Evolutionary conservation across 495 filamentous ascomycete genomes (phyloP).

Genomic region (Aspergillus avenaceus): DNA sequence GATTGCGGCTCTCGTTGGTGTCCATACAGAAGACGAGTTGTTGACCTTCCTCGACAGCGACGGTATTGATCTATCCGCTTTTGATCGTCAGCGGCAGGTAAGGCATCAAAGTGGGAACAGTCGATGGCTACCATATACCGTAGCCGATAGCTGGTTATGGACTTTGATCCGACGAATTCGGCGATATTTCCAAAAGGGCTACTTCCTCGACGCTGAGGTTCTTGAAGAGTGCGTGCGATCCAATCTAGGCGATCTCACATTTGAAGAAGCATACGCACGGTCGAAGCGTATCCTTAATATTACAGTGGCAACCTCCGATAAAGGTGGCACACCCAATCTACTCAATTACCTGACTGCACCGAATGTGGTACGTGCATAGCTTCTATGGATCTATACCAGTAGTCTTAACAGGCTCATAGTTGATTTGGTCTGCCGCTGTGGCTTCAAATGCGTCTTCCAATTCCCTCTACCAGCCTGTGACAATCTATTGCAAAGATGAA

Average conservation of each 20-base stretch:
- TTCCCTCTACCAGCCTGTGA: constrained; percentile 61
- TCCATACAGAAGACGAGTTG: constrained; percentile 86
- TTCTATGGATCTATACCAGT: not conserved
- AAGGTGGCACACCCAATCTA: constrained; percentile 75
- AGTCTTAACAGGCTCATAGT: constrained; percentile 29
- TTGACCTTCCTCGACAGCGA: constrained; percentile 70
- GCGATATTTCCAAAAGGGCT: constrained; percentile 68
- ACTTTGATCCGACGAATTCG: constrained; percentile 58
- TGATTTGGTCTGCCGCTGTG: constrained; percentile 91
- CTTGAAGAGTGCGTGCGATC: constrained; percentile 80
- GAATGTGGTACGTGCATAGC: constrained; percentile 67
- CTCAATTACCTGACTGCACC: constrained; percentile 93
- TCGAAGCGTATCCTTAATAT: constrained; percentile 91
- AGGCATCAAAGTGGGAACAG: constrained; percentile 11
- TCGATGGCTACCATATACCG: constrained; percentile 16
- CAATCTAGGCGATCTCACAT: constrained; percentile 87
- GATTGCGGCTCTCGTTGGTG: constrained; percentile 84
- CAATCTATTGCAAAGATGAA: constrained; percentile 78
- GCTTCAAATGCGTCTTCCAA: constrained; percentile 81
- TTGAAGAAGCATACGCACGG: constrained; percentile 85
- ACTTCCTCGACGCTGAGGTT: constrained; percentile 78
- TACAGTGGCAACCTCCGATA: constrained; percentile 70
- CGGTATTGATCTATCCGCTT: constrained; percentile 79
- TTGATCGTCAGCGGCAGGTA: constrained; percentile 41
- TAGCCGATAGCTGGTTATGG: constrained; percentile 41